These are phyloP conservation scores for Papiliotrema nemorosa DNA, from an alignment of 1,284 basidiomycete genomes.

Conservation along the genomic window DNA sequence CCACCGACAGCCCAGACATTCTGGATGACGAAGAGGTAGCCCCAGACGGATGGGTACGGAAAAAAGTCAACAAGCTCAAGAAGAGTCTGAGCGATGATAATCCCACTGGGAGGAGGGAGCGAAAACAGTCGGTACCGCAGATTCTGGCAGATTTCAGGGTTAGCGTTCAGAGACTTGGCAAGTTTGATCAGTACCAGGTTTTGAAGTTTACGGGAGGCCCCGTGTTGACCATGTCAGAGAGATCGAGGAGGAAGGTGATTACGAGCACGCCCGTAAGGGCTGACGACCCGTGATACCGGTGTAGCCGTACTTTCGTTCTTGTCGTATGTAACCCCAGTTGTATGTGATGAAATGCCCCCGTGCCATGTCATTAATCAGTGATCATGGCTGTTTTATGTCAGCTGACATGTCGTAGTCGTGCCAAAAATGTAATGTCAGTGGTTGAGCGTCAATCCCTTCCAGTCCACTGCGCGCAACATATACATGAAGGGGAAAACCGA, in stretches of 20 bases:
- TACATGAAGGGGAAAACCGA: too few relatives aligned
- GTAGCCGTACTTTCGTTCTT: too few relatives aligned
- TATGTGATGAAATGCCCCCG: too few relatives aligned
- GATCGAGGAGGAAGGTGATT: constrained; percentile 54
- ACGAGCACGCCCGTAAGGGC: constrained; percentile 47
- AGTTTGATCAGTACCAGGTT: constrained; percentile 47
- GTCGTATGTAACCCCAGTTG: too few relatives aligned
- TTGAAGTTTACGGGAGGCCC: constrained; percentile 36
- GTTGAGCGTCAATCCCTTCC: too few relatives aligned
- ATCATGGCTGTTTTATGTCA: too few relatives aligned
- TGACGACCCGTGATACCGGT: too few relatives aligned
- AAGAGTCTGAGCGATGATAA: not conserved
- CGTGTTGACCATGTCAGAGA: constrained; percentile 53
- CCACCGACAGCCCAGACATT: not conserved
- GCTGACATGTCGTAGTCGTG: too few relatives aligned
- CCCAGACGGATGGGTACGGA: constrained; percentile 42
- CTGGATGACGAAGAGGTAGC: constrained; percentile 38
- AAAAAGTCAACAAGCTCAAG: constrained; percentile 14
- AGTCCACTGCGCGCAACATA: too few relatives aligned
- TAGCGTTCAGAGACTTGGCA: constrained; percentile 52
- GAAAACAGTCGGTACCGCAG: constrained; percentile 38
- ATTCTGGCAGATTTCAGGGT: constrained; percentile 57
- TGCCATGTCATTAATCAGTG: too few relatives aligned
- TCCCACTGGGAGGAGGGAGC: not conserved
- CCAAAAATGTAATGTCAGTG: too few relatives aligned